Conservation (phyloP, 1,284 basidiomycete species). For the Xanthoconium separans region DNA sequence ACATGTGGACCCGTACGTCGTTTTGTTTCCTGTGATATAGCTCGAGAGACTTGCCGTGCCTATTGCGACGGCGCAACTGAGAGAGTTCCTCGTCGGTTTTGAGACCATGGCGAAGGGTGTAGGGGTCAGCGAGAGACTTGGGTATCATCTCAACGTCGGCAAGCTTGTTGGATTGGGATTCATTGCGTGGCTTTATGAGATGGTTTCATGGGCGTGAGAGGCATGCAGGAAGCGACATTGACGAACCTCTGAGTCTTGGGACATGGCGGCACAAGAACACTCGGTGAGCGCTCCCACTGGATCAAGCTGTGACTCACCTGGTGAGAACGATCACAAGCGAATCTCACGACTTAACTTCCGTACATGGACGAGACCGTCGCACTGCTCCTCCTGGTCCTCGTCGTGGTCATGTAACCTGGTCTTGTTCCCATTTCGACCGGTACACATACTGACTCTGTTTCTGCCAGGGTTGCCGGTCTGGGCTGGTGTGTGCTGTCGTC, state of each 20-base stretch:
- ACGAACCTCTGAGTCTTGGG: slow-evolving; percentile 11
- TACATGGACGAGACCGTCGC: slow-evolving; percentile 23
- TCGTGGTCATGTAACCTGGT: slow-evolving; percentile 43
- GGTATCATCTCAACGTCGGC: slow-evolving; percentile 47
- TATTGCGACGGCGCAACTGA: slow-evolving; percentile 53
- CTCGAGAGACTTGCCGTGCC: slow-evolving; percentile 61
- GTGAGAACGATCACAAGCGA: too few species aligned
- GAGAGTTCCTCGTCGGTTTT: slow-evolving; percentile 61
- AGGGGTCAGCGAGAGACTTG: slow-evolving; percentile 51
- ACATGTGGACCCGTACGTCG: slow-evolving; percentile 45
- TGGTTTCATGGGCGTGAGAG: neutral
- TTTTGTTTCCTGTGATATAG: slow-evolving; percentile 85
- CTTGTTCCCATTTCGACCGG: neutral
- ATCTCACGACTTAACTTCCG: neutral
- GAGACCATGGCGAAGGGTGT: slow-evolving; percentile 53
- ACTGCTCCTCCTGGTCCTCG: slow-evolving; percentile 36
- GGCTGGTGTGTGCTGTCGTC: slow-evolving; percentile 67
- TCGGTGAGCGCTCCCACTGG: too few species aligned
- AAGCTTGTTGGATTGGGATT: slow-evolving; percentile 24
- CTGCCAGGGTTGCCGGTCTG: slow-evolving; percentile 48
- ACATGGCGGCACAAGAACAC: slow-evolving; percentile 1
- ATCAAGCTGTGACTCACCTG: too few species aligned
- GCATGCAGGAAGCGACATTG: neutral
- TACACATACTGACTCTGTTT: slow-evolving; percentile 4
- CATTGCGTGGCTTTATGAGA: slow-evolving; percentile 32